These are phyloP conservation scores for Pezicula carpinea DNA, from an alignment of 2,329 filamentous ascomycete species.

Conservation along the genomic window DNA sequence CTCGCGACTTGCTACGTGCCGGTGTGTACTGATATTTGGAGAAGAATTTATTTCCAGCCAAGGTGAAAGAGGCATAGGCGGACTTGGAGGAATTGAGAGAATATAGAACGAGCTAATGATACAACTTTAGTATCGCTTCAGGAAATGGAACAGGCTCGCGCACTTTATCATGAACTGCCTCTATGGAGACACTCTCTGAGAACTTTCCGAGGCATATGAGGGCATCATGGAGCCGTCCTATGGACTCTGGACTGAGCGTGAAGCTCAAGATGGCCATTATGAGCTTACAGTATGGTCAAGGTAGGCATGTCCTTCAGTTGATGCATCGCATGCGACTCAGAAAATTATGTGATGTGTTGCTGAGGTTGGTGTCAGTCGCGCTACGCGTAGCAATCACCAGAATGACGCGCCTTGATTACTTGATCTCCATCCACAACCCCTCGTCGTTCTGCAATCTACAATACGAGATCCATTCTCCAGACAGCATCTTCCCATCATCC, in stretches of 20 bases:
- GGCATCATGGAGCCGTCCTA: conserved; percentile 65
- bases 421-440: no score
- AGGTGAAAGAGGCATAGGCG: conserved; percentile 68
- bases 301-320: no score
- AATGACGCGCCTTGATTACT: no score
- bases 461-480: no score
- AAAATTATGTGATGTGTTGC: no score
- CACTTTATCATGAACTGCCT: conserved; percentile 34
- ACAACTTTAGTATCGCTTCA: neutral
- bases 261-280: conserved; percentile 64
- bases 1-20: conserved; percentile 13
- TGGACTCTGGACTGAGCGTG: conserved; percentile 68
- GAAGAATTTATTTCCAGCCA: conserved; percentile 66
- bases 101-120: conserved; percentile 61
- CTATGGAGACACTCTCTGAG: conserved; percentile 72
- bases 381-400: no score
- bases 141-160: neutral
- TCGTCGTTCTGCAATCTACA: no score
- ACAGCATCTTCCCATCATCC: no score
- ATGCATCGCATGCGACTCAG: no score
- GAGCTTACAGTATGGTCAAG: no score
- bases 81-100: conserved; percentile 78
- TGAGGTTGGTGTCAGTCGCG: no score
- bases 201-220: conserved; percentile 74
- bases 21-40: conserved; percentile 64